Base-by-base conservation (phyloP, 73 alveolate genomes). In the Stentor roeselii region DNA sequence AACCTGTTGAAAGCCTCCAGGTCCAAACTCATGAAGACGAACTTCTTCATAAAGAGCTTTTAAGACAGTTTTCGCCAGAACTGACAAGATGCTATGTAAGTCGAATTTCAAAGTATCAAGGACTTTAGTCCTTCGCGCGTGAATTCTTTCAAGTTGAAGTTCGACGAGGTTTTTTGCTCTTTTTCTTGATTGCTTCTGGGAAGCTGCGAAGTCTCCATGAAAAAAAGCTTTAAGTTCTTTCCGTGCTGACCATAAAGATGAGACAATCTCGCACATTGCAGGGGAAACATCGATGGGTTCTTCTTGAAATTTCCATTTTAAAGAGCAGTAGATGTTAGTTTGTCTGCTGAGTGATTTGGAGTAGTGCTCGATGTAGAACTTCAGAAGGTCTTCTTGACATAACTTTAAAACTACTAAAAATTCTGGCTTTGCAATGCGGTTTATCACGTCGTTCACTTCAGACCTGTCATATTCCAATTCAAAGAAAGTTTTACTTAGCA, bases 101-200 rank as follows among this genome's bases (percentile, higher is more conserved):
- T 76, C 74, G 39, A 76, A 76, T 76, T 76, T 37, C 34, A 76
- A 32, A 39, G 14, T 37, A 36, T 41, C 84, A 37, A 21, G 21
- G 1, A 3, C 34, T 39, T 37, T 37, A 21, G 84, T 40, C 34
- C 39, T 76, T 39, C 84, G 32, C 6, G 84, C 84, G 37, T 36
- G 39, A 76, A 76, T 78, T 39, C 84, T 76, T 76, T 76, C 84
- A 78, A 76, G 32, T 76, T 76, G 82, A 15, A 76, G 3, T 41
- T 76, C 60, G 11, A 39, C 75, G 37, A 21, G 32, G 30, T 76
- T 34, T 35, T 76, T 76, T 1, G 67, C 84, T 40, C 84, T 34
- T 67, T 67, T 67, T 67, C 80, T 67, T 32, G n/a, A 27, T 27
- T 27, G 37, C 34, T 32, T 67, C 41, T 67, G 80, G 14, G 21